These are phyloP conservation scores for Scytalidium sp. DNA, from an alignment of 2,329 filamentous ascomycete species.

Conservation along the genomic window DNA sequence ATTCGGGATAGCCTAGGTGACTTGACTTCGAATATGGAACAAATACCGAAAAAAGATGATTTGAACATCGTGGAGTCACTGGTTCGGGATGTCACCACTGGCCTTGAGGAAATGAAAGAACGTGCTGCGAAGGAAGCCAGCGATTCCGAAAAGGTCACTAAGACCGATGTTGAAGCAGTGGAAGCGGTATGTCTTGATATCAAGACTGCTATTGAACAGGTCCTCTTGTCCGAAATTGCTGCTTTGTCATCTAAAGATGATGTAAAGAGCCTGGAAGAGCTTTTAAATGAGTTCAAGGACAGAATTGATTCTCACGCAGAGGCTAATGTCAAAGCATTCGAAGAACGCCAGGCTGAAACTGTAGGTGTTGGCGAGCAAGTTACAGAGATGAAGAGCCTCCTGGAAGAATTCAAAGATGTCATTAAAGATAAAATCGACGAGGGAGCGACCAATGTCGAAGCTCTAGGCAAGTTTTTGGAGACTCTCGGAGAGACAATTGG, in stretches of 20 bases:
- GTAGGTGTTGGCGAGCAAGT: conserved; percentile 75
- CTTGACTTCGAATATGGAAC: conserved; percentile 65
- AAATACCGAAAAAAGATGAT: conserved; percentile 74
- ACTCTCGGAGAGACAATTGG: conserved; percentile 61
- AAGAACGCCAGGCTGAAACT: conserved; percentile 81
- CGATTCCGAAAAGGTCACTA: conserved; percentile 63
- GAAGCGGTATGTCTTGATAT: conserved; percentile 82
- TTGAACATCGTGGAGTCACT: conserved; percentile 73
- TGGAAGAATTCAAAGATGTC: conserved; percentile 76
- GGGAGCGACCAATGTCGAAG: conserved; percentile 69
- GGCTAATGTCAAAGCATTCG: conserved; percentile 73
- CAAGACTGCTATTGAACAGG: conserved; percentile 72
- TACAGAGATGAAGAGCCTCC: conserved; percentile 70
- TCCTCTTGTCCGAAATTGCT: conserved; percentile 68
- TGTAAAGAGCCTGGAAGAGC: conserved; percentile 64
- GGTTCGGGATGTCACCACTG: conserved; percentile 71
- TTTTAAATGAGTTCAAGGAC: conserved; percentile 70
- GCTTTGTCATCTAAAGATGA: conserved; percentile 75
- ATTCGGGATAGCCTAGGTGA: conserved; percentile 70
- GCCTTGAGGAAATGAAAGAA: conserved; percentile 69
- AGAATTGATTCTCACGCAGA: conserved; percentile 66
- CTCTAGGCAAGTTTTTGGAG: conserved; percentile 67
- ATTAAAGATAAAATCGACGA: conserved; percentile 75
- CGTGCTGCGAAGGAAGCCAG: conserved; percentile 38
- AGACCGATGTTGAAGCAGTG: conserved; percentile 78